Evolutionary conservation across 2,329 filamentous ascomycete genomes (phyloP), one percentile per base, ranked within the genome.

Genomic region (Acephala macrosclerotiorum): DNA sequence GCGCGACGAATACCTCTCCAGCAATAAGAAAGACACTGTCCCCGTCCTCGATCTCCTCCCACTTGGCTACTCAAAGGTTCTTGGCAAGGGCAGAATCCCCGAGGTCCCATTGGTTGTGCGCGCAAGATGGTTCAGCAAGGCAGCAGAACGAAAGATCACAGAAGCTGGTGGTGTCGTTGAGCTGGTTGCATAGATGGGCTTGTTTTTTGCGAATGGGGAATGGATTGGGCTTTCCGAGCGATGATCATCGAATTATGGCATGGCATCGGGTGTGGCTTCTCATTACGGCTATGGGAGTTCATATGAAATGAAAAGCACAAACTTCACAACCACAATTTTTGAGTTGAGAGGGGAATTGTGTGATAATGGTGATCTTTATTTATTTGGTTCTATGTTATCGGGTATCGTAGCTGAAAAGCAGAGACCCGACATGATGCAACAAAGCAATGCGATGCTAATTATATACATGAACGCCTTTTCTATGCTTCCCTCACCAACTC

Each of bases 121-220:
- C 80, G 95, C 96, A 76, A 88, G 96, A 81, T 98, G 94, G 87
- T 92, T 99, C 84, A 94, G 90, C 88, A 91, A 92, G 81, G 90
- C 97, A 82, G 96, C 96, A 75, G 96, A 99, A 91, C 88, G 93
- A 86, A 99, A 99, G 92, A 97, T 99, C 85, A 97, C 92, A 82
- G 93, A 96, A 83, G 95, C 94, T 78, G 96, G 96, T 83, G 95
- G 95, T 84, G 92, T 97, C 79, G 87, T 97, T 78, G 93, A 97
- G 89, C 88, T 97, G 81, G 93, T 97, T 79, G 94, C 94, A 84
- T 97, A 91, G 87, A 66, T 56, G 61, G 49, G 62, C 58, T 58
- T 63, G 69, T 70, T 67, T 18, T 53, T n/a, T 11, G 49, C 22
- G 25, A 29, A 22, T 56, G 61, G 38, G 61, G 57, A 45, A 29